Evolutionary conservation across 805 yeast species (phyloP).

Genomic region (Candida adriatica): DNA sequence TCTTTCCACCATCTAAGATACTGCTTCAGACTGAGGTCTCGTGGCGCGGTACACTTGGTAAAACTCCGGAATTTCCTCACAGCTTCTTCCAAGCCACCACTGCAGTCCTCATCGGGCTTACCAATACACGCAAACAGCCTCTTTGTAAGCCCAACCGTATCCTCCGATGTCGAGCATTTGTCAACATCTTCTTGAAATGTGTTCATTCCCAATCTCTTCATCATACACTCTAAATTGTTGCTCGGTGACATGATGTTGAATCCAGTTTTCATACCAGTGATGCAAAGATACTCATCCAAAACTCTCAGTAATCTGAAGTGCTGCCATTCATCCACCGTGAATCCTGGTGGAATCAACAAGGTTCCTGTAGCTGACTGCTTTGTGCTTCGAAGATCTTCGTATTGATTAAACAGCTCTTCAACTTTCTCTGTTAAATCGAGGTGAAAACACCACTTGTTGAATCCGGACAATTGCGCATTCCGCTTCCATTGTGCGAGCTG

Average conservation of each 20-base stretch:
- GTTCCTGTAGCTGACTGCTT: background rate
- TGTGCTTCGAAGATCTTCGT: background rate
- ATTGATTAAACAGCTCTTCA: background rate
- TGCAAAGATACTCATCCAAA: constrained; percentile 1
- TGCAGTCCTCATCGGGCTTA: background rate
- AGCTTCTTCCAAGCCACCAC: constrained; percentile 1
- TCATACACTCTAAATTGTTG: background rate
- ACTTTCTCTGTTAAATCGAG: background rate
- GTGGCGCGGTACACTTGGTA: constrained; percentile 1
- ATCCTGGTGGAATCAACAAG: constrained; percentile 4
- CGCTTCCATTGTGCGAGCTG: constrained; percentile 6
- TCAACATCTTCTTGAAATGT: background rate
- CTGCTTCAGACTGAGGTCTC: background rate
- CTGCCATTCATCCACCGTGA: constrained; percentile 3
- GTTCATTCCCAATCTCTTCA: constrained; percentile 3
- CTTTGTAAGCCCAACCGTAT: constrained; percentile 1
- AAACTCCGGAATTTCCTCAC: background rate
- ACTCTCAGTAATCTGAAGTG: constrained; percentile 1
- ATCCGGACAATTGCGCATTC: background rate
- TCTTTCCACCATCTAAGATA: constrained; percentile 4
- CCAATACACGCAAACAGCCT: constrained; percentile 4
- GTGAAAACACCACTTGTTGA: constrained; percentile 2
- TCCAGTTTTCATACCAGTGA: constrained; percentile 3
- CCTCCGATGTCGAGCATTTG: constrained; percentile 1
- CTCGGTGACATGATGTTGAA: constrained; percentile 1